A percentile compares a stretch with the other conserved stretches of the same genome.
Conservation (phyloP, 805 yeast genomes). For the Candida silvatica region DNA sequence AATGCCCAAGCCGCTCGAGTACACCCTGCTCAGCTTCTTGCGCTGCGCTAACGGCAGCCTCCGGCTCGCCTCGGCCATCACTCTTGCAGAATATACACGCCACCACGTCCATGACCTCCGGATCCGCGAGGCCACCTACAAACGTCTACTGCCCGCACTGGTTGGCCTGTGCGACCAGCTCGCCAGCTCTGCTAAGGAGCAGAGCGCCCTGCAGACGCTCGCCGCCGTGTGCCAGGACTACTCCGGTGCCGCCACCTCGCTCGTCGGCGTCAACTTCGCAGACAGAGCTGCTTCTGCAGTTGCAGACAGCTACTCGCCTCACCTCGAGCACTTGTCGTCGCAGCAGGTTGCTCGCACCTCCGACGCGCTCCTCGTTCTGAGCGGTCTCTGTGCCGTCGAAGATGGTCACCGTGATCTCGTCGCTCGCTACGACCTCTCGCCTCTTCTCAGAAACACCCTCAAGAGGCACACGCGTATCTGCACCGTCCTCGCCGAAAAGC, state of each 20-base stretch:
- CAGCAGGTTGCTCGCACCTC: conserved; percentile 23
- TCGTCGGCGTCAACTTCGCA: conserved; percentile 25
- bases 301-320: conserved; percentile 16
- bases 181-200: too few relatives aligned
- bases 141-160: conserved; percentile 18
- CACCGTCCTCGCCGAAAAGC: conserved; percentile 11
- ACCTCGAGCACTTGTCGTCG: conserved; percentile 18
- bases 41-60: conserved; percentile 16
- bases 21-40: conserved; percentile 17
- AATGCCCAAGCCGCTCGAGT: conserved; percentile 20
- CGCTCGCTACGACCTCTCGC: conserved; percentile 22
- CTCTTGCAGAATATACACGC: conserved; percentile 19
- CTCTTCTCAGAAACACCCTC: conserved; percentile 23
- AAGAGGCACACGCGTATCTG: conserved; percentile 17
- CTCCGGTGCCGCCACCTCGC: conserved; percentile 23
- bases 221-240: conserved; percentile 27
- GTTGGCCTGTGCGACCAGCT: conserved; percentile 15
- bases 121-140: conserved; percentile 8
- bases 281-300: conserved; percentile 24
- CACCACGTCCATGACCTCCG: conserved; percentile 8
- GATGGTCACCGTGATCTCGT: conserved; percentile 29
- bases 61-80: conserved; percentile 19
- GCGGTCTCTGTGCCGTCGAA: conserved; percentile 28
- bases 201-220: conserved; percentile 21
- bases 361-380: conserved; percentile 27